These are phyloP conservation scores for Monarda citriodora DNA, from an alignment of 305 asterid species.

Conservation along the genomic window DNA sequence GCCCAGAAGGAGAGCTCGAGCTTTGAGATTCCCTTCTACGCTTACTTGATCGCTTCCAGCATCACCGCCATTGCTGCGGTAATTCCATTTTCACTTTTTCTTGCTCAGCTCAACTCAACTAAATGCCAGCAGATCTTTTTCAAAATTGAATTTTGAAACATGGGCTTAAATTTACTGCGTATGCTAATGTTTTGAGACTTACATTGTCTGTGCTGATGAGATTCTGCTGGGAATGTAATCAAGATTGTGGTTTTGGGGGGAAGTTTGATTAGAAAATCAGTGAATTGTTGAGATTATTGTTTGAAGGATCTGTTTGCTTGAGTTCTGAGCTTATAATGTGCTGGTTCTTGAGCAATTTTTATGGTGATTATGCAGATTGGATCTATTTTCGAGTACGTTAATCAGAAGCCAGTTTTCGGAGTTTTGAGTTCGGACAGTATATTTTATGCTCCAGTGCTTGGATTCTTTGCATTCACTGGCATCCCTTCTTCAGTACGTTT, in stretches of 20 bases:
- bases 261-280: background rate
- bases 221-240: constrained; percentile 6
- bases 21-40: constrained; percentile 68
- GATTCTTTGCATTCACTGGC: constrained; percentile 86
- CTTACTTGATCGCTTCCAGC: constrained; percentile 90
- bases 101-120: too few relatives aligned
- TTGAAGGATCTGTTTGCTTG: background rate
- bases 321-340: background rate
- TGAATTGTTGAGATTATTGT: background rate
- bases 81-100: constrained; percentile 7
- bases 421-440: constrained; percentile 74
- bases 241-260: background rate
- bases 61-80: constrained; percentile 98
- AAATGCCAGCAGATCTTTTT: too few relatives aligned
- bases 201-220: background rate
- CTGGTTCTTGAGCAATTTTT: constrained; percentile 6
- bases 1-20: constrained; percentile 54
- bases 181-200: background rate
- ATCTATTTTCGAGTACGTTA: constrained; percentile 86
- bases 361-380: constrained; percentile 70
- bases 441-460: constrained; percentile 91
- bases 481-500: constrained; percentile 79
- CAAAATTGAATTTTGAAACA: background rate
- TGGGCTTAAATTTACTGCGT: background rate
- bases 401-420: constrained; percentile 87